A percentile compares a stretch with the other conserved stretches of the same genome.
Conservation (phyloP, 208 protist genomes). For the Acanthamoeba royreba region DNA sequence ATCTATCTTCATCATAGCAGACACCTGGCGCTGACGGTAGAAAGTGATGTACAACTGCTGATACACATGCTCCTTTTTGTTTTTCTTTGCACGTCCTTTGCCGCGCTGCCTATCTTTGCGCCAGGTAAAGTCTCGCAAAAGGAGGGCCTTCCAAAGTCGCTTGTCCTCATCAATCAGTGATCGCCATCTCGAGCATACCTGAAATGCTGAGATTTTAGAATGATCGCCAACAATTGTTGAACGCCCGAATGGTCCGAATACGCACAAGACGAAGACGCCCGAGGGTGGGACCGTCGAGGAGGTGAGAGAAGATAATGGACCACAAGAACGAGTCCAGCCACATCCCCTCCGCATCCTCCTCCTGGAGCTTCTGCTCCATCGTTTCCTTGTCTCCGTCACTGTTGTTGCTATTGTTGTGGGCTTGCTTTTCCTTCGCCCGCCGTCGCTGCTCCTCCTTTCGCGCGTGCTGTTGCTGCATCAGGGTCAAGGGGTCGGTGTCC, state of each 20-base stretch:
- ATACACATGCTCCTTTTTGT: neutral
- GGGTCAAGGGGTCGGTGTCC: too few relatives aligned
- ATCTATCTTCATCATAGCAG: too few relatives aligned
- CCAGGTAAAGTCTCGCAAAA: neutral
- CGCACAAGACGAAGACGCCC: neutral
- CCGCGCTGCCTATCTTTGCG: neutral
- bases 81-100: neutral
- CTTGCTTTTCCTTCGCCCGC: too few relatives aligned
- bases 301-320: neutral
- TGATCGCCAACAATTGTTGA: neutral
- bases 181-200: neutral
- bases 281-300: neutral
- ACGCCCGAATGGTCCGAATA: neutral
- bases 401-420: too few relatives aligned
- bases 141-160: neutral
- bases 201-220: neutral
- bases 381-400: too few relatives aligned
- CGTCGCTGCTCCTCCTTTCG: too few relatives aligned
- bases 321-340: neutral
- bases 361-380: neutral
- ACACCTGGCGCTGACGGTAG: neutral
- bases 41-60: neutral
- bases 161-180: neutral
- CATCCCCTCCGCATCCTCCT: neutral
- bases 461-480: too few relatives aligned